Percentiles rank a stretch among this genome's conserved stretches.
These are phyloP conservation scores for Thelonectria discophora DNA, from an alignment of 2,329 filamentous ascomycete genomes.

Conservation along the genomic window DNA sequence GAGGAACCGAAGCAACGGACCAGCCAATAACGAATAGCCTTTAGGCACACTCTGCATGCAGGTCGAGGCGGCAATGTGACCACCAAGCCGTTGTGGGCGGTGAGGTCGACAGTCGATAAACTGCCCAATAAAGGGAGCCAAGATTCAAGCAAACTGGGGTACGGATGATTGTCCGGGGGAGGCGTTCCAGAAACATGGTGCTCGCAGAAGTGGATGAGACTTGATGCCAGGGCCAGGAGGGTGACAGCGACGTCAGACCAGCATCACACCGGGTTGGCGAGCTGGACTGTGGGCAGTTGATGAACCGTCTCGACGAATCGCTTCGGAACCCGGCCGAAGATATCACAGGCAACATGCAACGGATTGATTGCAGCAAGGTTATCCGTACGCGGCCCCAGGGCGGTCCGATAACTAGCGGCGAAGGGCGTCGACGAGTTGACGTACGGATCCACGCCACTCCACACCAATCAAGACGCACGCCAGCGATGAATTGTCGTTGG, in stretches of 20 bases:
- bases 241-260: background rate
- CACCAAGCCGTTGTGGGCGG: background rate
- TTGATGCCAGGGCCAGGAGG: background rate
- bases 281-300: background rate
- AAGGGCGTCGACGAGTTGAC: background rate
- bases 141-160: slow-evolving; percentile 21
- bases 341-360: background rate
- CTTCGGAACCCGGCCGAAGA: slow-evolving; percentile 10
- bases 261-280: background rate
- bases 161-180: slow-evolving; percentile 3
- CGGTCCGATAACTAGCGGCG: slow-evolving; percentile 9
- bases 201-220: background rate
- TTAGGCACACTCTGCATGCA: slow-evolving; percentile 9
- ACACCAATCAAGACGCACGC: slow-evolving; percentile 10
- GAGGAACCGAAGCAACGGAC: slow-evolving; percentile 18
- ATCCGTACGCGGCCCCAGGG: slow-evolving; percentile 9
- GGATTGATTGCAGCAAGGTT: background rate
- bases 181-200: slow-evolving; percentile 4
- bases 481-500: background rate
- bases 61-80: slow-evolving; percentile 9
- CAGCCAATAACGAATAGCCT: slow-evolving; percentile 16
- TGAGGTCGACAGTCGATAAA: background rate
- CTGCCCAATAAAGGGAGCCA: slow-evolving; percentile 11
- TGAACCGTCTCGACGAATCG: background rate
- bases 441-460: slow-evolving; percentile 9